Evolutionary conservation across 345 rosid species (phyloP).

Genomic region (Heritiera littoralis): DNA sequence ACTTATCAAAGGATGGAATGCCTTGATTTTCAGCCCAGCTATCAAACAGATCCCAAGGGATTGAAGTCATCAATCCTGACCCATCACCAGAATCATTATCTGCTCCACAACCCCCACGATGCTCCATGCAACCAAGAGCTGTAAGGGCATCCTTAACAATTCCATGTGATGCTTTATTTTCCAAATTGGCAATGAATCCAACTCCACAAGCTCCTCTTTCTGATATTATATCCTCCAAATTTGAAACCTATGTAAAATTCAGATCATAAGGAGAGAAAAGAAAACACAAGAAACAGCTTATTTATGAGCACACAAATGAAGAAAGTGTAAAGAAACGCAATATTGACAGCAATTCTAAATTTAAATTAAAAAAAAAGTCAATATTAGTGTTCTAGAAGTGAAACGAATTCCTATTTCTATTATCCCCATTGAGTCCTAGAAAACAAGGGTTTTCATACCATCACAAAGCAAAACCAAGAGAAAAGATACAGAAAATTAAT

Average conservation of each 20-base stretch:
- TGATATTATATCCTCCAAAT: constrained; percentile 81
- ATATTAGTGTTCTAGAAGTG: not conserved
- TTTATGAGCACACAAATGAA: constrained; percentile 16
- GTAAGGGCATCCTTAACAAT: constrained; percentile 77
- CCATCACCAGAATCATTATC: constrained; percentile 99
- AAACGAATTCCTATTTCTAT: not conserved
- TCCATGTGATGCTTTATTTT: constrained; percentile 81
- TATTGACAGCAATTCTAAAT: not conserved
- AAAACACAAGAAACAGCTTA: not conserved
- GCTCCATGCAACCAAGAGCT: constrained; percentile 99
- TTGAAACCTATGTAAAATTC: constrained; percentile 54
- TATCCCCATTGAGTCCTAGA: not conserved
- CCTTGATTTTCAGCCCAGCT: constrained; percentile 81
- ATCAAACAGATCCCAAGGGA: constrained; percentile 89
- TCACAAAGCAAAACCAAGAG: not conserved
- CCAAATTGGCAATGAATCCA: constrained; percentile 97
- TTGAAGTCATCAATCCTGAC: constrained; percentile 93
- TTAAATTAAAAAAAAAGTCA: not conserved
- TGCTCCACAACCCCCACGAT: constrained; percentile 99
- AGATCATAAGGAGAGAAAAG: not conserved
- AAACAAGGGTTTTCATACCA: not conserved
- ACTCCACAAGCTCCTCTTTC: constrained; percentile 99
- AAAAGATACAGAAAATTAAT: not conserved
- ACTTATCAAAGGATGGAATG: constrained; percentile 70
- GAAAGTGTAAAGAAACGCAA: constrained; percentile 10